Evolutionary conservation across 73 alveolate species (phyloP).

Genomic region (Paramecium octaurelia): DNA sequence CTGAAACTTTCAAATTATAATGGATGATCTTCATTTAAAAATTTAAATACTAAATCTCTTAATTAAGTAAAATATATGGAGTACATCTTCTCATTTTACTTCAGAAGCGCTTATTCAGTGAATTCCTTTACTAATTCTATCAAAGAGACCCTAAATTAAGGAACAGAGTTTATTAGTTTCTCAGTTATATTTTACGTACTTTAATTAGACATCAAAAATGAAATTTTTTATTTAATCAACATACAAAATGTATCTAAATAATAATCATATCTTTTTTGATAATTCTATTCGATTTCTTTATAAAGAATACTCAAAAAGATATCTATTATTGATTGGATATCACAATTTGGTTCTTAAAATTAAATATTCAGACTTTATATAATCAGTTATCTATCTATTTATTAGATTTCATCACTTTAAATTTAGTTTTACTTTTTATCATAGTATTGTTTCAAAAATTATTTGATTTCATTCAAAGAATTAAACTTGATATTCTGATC

Average conservation of each 20-base stretch:
- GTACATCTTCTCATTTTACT: background rate
- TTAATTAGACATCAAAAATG: background rate
- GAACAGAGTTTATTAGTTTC: background rate
- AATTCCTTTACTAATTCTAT: background rate
- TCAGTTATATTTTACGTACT: background rate
- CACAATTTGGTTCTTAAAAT: background rate
- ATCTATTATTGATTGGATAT: background rate
- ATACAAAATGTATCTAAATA: conserved; percentile 11
- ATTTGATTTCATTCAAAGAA: background rate
- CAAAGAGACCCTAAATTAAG: background rate
- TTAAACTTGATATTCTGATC: background rate
- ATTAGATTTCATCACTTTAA: background rate
- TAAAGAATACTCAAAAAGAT: background rate
- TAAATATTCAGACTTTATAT: background rate
- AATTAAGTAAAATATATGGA: background rate
- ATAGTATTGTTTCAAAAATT: background rate
- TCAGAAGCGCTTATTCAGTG: background rate
- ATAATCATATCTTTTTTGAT: conserved; percentile 8
- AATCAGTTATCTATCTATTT: background rate
- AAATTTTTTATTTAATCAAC: background rate
- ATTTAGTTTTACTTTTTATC: background rate
- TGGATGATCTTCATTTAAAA: background rate
- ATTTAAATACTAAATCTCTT: background rate
- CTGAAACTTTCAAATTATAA: background rate
- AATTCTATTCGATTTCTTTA: background rate